Evolutionary conservation across 352 stramenopile species (phyloP).

Genomic region (Pythium pyrilobum): DNA sequence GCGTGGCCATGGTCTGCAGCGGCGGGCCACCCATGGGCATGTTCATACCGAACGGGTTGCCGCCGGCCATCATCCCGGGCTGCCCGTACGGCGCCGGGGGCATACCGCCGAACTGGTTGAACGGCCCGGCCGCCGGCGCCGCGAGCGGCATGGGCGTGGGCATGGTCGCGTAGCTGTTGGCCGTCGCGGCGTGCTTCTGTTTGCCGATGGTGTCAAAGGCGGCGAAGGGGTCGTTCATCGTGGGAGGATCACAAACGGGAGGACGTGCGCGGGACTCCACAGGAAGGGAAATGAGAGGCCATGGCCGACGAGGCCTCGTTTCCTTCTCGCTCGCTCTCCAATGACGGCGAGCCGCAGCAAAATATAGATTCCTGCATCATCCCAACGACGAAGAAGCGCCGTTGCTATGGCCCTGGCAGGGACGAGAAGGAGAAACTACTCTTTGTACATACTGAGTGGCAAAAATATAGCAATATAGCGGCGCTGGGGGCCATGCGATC

Average conservation of each 20-base stretch:
- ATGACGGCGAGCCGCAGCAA: no score
- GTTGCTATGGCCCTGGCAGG: no score
- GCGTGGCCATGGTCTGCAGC: conserved; percentile 17
- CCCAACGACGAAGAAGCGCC: no score
- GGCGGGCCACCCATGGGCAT: conserved; percentile 10
- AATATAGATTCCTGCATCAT: no score
- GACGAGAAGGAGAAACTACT: no score
- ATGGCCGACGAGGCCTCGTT: no score
- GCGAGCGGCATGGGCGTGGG: conserved; percentile 19
- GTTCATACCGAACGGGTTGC: conserved; percentile 16
- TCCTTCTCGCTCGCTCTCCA: no score
- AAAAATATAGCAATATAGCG: neutral
- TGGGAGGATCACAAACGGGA: neutral
- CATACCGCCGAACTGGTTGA: conserved; percentile 21
- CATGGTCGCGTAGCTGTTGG: conserved; percentile 16
- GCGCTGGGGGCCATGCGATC: no score
- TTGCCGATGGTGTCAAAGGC: conserved; percentile 48
- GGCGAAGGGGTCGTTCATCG: conserved; percentile 67
- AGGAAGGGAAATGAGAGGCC: conserved; percentile 19
- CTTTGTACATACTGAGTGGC: no score
- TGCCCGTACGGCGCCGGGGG: conserved; percentile 31
- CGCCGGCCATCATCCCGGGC: neutral
- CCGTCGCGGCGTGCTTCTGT: conserved; percentile 22
- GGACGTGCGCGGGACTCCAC: neutral
- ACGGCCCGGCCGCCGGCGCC: conserved; percentile 17